These are phyloP conservation scores for Calonectria crousiana DNA, from an alignment of 2,329 filamentous ascomycete species.

Conservation along the genomic window DNA sequence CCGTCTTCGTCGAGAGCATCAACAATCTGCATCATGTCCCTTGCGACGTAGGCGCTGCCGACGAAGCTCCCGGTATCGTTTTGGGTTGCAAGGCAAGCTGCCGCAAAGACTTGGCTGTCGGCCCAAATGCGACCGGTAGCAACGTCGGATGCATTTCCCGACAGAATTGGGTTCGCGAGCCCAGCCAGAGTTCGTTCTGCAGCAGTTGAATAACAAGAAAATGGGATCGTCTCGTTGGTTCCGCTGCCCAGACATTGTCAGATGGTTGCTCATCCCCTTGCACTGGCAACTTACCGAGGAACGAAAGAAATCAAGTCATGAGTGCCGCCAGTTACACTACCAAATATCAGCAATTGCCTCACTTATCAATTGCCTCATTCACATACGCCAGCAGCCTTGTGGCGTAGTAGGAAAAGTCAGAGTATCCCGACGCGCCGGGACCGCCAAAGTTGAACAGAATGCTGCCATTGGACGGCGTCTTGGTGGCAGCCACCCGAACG, in stretches of 20 bases:
- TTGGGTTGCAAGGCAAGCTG: slow-evolving; percentile 33
- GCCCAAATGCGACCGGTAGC: slow-evolving; percentile 41
- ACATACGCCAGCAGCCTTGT: slow-evolving; percentile 22
- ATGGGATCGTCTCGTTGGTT: slow-evolving; percentile 42
- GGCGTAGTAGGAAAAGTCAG: slow-evolving; percentile 5
- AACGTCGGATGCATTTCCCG: slow-evolving; percentile 35
- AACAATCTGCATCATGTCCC: slow-evolving; percentile 59
- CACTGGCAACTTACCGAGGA: slow-evolving; percentile 36
- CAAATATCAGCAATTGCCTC: neutral
- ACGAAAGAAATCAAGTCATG: slow-evolving; percentile 45
- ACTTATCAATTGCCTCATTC: too few relatives aligned
- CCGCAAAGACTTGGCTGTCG: slow-evolving; percentile 28
- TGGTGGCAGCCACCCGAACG: slow-evolving; percentile 22
- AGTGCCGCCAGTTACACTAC: slow-evolving; percentile 35
- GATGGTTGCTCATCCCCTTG: neutral
- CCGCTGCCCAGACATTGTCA: slow-evolving; percentile 33
- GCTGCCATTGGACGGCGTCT: slow-evolving; percentile 42
- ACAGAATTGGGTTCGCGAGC: neutral
- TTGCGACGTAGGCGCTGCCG: slow-evolving; percentile 57
- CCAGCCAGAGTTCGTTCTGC: neutral
- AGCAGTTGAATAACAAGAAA: slow-evolving; percentile 37
- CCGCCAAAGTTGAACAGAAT: slow-evolving; percentile 49
- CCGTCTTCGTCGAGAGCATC: slow-evolving; percentile 56
- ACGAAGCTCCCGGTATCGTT: slow-evolving; percentile 51
- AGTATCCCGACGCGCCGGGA: slow-evolving; percentile 31